Evolutionary conservation across 164 flowering plant genomes (phyloP).

Genomic region (Amborella trichopoda): DNA sequence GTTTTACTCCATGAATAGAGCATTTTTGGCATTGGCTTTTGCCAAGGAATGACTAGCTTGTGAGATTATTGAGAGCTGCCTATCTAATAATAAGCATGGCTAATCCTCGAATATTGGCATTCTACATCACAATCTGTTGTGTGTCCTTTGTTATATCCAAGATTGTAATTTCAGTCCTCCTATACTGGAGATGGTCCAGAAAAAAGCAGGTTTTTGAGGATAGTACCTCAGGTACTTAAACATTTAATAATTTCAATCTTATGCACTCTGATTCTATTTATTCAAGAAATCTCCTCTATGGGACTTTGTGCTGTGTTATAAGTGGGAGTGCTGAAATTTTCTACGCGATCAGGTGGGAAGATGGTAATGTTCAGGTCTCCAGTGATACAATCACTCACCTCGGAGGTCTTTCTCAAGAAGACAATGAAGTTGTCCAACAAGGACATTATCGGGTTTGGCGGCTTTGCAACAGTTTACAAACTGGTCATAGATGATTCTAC

Average conservation of each 20-base stretch:
- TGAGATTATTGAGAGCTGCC: no score
- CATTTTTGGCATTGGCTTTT: no score
- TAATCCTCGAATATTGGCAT: slow-evolving; percentile 25
- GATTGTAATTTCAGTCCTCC: slow-evolving; percentile 46
- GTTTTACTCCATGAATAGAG: no score
- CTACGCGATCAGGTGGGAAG: slow-evolving; percentile 79
- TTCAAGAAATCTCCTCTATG: no score
- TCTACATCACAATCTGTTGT: slow-evolving; percentile 54
- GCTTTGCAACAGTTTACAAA: slow-evolving; percentile 72
- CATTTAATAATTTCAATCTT: no score
- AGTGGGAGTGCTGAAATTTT: no score
- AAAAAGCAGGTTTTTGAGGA: slow-evolving; percentile 47
- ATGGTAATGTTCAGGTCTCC: slow-evolving; percentile 77
- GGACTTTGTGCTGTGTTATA: no score
- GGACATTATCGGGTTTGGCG: slow-evolving; percentile 83
- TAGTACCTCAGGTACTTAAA: slow-evolving; percentile 38
- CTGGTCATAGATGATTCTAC: slow-evolving; percentile 36
- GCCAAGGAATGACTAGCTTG: no score
- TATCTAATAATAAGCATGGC: no score
- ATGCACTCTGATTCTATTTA: no score
- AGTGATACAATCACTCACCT: slow-evolving; percentile 34
- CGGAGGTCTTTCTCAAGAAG: slow-evolving; percentile 53
- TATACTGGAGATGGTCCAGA: slow-evolving; percentile 66
- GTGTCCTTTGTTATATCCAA: slow-evolving; percentile 62
- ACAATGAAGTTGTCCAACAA: slow-evolving; percentile 60